These are phyloP conservation scores for Rhododendron ovatum DNA, from an alignment of 148 eudicot species.

Conservation along the genomic window DNA sequence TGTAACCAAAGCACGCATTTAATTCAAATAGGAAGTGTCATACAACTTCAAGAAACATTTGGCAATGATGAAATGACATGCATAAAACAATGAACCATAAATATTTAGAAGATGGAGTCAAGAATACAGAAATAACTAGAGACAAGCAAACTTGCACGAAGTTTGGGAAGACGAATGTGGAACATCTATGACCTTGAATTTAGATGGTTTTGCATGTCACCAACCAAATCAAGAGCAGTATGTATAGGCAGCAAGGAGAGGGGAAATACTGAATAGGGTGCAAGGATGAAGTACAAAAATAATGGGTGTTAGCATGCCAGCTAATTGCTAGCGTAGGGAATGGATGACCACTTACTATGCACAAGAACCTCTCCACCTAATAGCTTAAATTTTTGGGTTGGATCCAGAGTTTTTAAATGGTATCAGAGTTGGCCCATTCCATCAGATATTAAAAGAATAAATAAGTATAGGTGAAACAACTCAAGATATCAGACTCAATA, in stretches of 20 bases:
- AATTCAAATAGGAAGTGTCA: background rate
- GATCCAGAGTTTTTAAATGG: background rate
- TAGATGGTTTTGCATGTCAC: background rate
- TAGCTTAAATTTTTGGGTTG: background rate
- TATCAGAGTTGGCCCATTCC: background rate
- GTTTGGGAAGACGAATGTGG: background rate
- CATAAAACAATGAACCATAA: background rate
- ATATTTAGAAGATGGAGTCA: background rate
- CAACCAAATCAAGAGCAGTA: background rate
- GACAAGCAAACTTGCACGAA: too few species aligned
- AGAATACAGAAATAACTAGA: background rate
- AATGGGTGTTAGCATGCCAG: background rate
- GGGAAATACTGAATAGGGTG: background rate
- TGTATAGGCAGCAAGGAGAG: background rate
- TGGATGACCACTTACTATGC: background rate
- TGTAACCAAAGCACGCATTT: background rate
- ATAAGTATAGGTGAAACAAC: background rate
- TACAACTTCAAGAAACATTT: background rate
- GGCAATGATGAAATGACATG: background rate
- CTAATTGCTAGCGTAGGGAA: background rate
- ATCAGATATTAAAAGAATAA: background rate
- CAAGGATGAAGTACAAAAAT: background rate
- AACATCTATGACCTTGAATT: background rate
- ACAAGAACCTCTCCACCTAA: background rate
- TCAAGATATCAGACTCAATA: background rate